These are phyloP conservation scores for Podaxis sp. DNA, from an alignment of 768 basidiomycete genomes.

Conservation along the genomic window DNA sequence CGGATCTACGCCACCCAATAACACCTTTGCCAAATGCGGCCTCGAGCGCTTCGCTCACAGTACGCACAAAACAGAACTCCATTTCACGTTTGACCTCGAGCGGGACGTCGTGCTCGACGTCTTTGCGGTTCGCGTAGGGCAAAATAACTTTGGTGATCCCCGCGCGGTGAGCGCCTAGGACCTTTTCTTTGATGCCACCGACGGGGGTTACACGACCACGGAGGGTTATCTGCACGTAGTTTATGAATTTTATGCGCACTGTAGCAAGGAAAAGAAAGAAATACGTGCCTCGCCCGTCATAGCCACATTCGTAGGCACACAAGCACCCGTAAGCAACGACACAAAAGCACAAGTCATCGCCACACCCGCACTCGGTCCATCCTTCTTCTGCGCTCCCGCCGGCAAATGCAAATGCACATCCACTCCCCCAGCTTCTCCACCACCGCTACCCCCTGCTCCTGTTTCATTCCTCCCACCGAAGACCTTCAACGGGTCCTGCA, in stretches of 20 bases:
- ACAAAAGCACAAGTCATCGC: constrained; percentile 90
- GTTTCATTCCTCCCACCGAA: constrained; percentile 26
- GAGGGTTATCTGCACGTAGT: constrained; percentile 61
- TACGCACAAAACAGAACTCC: constrained; percentile 80
- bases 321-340: constrained; percentile 76
- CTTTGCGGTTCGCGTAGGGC: constrained; percentile 82
- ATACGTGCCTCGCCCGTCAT: constrained; percentile 84
- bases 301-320: constrained; percentile 70
- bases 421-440: constrained; percentile 34
- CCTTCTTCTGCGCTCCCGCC: constrained; percentile 89
- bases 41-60: constrained; percentile 77
- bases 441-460: constrained; percentile 27
- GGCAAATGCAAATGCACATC: constrained; percentile 91
- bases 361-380: constrained; percentile 88
- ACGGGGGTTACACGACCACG: constrained; percentile 81
- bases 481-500: constrained; percentile 72
- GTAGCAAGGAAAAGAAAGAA: neutral
- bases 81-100: constrained; percentile 70
- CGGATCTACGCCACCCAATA: constrained; percentile 59
- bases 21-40: constrained; percentile 77
- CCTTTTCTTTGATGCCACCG: constrained; percentile 91
- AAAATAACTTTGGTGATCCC: constrained; percentile 82
- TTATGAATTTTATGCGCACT: neutral
- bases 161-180: constrained; percentile 87
- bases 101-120: constrained; percentile 85